Base-by-base conservation (phyloP, 768 basidiomycete species). In the Trametes punicea region DNA sequence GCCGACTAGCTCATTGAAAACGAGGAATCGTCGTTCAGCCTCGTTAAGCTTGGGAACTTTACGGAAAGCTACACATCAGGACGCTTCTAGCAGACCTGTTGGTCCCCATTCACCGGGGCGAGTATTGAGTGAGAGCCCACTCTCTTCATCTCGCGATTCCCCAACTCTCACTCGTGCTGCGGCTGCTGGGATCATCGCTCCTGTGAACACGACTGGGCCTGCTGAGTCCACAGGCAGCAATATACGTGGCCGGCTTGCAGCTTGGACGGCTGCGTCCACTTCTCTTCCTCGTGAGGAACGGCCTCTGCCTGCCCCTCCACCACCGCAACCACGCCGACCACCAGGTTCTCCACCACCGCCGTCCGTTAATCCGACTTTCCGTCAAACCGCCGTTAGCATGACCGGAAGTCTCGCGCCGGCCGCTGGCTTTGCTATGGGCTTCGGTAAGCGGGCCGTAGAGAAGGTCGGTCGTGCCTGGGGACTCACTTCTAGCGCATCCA, bases 311-410 rank as follows among this genome's bases (percentile, higher is more conserved):
- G 63, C 68, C 55, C 57, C 68, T 62, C 65, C 71, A 55, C 64
- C 63, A 50, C 31, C 62, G 42, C 56, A 48, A 40, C 60, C 51
- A 52, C 63, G 61, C 38, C 60, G 48, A 34, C 57, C 52, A 54
- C 60, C 64, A 5, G 58, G 46, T n/a, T 27, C 47, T 33, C 61
- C 53, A 9, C 51, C 48, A 25, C 57, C 55, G 15, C 51, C 58
- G 49, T 55, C 66, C 23, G 66, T 70, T 39, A 54, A 54, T 13
- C 69, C 73, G 10, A 71, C 74, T 25, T 71, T 79, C 58, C 73
- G 85, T 20, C 85, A 83, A 64, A 83, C 85, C n/a, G 80, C 88
- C 16, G 78, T 90, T 59, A 89, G 87, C 63, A 83, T 90, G 74
- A 81, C 85, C 2, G 78, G 77, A 34, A 78, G 83, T 38, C 76